Evolutionary conservation across 2,329 filamentous ascomycete genomes (phyloP).

Genomic region (Fusarium tanahbumbuense): DNA sequence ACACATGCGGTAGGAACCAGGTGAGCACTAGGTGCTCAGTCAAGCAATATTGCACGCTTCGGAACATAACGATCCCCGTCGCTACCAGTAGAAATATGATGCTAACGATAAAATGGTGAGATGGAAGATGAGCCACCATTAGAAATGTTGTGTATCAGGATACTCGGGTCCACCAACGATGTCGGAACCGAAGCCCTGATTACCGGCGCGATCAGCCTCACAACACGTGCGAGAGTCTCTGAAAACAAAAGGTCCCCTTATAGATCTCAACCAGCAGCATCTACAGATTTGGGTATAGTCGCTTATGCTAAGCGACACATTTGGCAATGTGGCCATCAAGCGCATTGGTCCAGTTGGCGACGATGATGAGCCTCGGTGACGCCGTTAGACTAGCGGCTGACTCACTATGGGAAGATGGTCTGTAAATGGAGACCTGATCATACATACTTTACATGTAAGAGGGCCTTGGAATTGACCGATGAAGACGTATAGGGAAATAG

Average conservation of each 20-base stretch:
- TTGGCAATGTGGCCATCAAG: conserved; percentile 27
- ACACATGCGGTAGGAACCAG: background rate
- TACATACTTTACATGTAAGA: conserved; percentile 27
- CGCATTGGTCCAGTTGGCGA: conserved; percentile 28
- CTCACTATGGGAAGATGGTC: background rate
- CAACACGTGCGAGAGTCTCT: background rate
- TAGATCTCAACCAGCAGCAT: conserved; percentile 15
- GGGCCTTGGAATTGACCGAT: conserved; percentile 1
- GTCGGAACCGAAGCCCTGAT: background rate
- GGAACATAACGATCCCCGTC: conserved; percentile 4
- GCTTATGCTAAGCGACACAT: conserved; percentile 25
- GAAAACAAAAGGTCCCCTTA: conserved; percentile 8
- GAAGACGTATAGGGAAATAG: conserved; percentile 1
- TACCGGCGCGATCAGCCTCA: background rate
- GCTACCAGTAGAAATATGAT: background rate
- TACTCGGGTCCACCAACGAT: background rate
- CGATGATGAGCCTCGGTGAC: conserved; percentile 21
- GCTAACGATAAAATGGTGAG: conserved; percentile 9
- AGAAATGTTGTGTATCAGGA: conserved; percentile 9
- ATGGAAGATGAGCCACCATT: conserved; percentile 17
- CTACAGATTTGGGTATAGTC: background rate
- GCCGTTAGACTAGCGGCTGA: background rate
- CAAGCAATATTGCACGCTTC: conserved; percentile 10
- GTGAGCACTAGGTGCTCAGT: conserved; percentile 16
- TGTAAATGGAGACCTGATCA: conserved; percentile 15